Conservation (phyloP, 2,329 filamentous ascomycete genomes). For the Hymenoscyphus repandus region DNA sequence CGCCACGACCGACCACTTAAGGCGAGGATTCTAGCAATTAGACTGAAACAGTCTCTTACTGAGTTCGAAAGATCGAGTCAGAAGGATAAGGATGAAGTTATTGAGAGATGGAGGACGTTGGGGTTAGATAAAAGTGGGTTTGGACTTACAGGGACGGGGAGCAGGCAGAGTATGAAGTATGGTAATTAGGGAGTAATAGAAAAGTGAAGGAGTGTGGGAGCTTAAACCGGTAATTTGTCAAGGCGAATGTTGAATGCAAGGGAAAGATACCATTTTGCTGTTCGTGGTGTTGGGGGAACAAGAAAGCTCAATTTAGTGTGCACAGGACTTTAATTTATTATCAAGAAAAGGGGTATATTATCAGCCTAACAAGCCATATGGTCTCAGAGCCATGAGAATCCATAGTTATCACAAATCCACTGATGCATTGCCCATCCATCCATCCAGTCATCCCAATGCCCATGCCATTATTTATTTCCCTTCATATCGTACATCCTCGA, state of each 20-base stretch:
- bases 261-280: too few relatives aligned
- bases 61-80: slow-evolving; percentile 30
- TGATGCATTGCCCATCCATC: neutral
- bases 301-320: too few relatives aligned
- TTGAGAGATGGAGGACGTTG: slow-evolving; percentile 24
- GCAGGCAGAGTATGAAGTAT: too few relatives aligned
- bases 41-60: slow-evolving; percentile 21
- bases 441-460: neutral
- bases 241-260: too few relatives aligned
- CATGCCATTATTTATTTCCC: neutral
- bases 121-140: neutral
- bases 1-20: slow-evolving; percentile 16
- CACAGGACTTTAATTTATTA: too few relatives aligned
- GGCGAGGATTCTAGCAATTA: slow-evolving; percentile 17
- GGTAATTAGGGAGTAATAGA: too few relatives aligned
- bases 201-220: too few relatives aligned
- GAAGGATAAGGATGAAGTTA: slow-evolving; percentile 36
- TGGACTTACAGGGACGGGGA: neutral
- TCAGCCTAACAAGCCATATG: too few relatives aligned
- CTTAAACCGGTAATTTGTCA: too few relatives aligned
- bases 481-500: neutral
- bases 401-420: neutral
- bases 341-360: too few relatives aligned
- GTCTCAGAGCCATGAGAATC: neutral
- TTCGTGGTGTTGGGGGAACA: too few relatives aligned